Percentiles rank a stretch among this genome's conserved stretches.
Evolutionary conservation across 2,329 filamentous ascomycete species (phyloP).

Genomic region (Trichoderma semiorbis): DNA sequence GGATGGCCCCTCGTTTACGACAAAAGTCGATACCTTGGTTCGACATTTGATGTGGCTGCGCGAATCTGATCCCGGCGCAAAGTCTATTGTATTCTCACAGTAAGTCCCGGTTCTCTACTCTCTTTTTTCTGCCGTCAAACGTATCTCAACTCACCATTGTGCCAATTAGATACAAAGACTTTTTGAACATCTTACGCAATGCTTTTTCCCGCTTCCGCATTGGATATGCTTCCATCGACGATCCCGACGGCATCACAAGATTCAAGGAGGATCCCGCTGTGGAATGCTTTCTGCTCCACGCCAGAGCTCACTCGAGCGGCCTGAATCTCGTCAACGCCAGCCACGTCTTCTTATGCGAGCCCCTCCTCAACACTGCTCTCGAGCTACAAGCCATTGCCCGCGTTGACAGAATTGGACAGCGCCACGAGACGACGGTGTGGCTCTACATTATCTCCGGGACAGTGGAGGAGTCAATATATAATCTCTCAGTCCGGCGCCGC

Average conservation of each 20-base stretch:
- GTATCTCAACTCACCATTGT: background rate
- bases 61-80: conserved; percentile 77
- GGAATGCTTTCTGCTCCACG: conserved; percentile 86
- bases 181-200: conserved; percentile 67
- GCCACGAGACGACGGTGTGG: conserved; percentile 86
- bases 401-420: conserved; percentile 91
- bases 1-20: conserved; percentile 70
- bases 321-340: conserved; percentile 90
- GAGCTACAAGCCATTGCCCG: conserved; percentile 94
- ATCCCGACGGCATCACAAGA: conserved; percentile 62
- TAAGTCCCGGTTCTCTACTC: conserved; percentile 27
- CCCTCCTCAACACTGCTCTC: conserved; percentile 86
- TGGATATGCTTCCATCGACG: conserved; percentile 67
- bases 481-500: conserved; percentile 75
- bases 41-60: conserved; percentile 85
- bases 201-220: conserved; percentile 73
- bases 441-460: conserved; percentile 90
- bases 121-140: background rate
- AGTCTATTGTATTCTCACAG: conserved; percentile 93
- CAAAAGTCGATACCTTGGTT: conserved; percentile 81
- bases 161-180: conserved; percentile 60
- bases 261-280: conserved; percentile 73
- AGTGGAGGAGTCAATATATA: conserved; percentile 88
- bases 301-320: conserved; percentile 81
- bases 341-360: conserved; percentile 93